phyloP scores from a whole-genome alignment of 1,284 basidiomycete genomes.

The Clitocybe nebularis region DNA sequence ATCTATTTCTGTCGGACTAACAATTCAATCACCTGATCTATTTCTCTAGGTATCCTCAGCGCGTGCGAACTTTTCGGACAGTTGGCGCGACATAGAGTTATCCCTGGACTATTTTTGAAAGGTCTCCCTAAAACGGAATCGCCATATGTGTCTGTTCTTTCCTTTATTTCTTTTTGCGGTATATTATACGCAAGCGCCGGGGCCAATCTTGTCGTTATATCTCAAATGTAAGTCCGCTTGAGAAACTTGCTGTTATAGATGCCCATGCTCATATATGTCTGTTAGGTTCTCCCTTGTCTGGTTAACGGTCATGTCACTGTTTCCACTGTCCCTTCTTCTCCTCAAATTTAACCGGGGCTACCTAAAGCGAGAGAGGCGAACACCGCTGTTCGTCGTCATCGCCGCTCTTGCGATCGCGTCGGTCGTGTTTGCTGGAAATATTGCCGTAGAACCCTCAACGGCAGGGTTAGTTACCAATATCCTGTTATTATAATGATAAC shows the following conservation, averaged over 20 bases:
- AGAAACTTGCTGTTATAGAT: no score
- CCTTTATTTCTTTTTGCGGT: constrained; percentile 47
- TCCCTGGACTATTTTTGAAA: constrained; percentile 51
- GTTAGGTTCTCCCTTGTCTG: constrained; percentile 58
- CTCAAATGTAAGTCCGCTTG: constrained; percentile 44
- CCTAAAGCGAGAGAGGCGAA: constrained; percentile 40
- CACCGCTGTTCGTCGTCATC: constrained; percentile 36
- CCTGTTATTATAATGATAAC: constrained; percentile 1
- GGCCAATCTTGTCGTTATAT: constrained; percentile 48
- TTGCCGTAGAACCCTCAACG: constrained; percentile 50
- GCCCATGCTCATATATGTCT: no score
- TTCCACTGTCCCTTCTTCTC: constrained; percentile 56
- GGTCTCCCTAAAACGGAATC: constrained; percentile 49
- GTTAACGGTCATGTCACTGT: constrained; percentile 61
- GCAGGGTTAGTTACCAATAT: constrained; percentile 39
- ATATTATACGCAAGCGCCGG: constrained; percentile 58
- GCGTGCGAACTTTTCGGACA: constrained; percentile 58
- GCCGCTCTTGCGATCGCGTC: constrained; percentile 40
- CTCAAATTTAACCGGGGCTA: constrained; percentile 63
- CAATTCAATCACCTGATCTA: background rate
- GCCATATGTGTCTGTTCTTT: constrained; percentile 48
- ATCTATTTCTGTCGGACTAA: background rate
- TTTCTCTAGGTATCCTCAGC: constrained; percentile 46
- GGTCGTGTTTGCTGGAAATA: constrained; percentile 55
- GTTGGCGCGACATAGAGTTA: constrained; percentile 53